phyloP scores from a whole-genome alignment of 495 filamentous ascomycete genomes.

The Neurospora tetraspora region DNA sequence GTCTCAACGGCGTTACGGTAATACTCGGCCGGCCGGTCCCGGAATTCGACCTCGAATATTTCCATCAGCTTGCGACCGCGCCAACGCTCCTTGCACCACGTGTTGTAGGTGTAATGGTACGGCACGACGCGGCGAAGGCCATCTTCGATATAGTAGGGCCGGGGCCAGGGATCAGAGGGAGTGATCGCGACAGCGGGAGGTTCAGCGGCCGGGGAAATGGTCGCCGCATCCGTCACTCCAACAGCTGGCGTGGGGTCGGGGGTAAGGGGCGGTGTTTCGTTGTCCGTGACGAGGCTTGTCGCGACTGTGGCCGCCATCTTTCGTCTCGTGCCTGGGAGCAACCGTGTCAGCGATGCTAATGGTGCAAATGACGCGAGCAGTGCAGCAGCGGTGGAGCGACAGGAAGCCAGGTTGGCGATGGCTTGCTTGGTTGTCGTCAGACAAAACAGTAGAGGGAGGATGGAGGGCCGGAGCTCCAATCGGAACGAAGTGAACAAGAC shows the following conservation, averaged over 20 bases:
- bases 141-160: conserved; percentile 68
- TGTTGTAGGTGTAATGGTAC: conserved; percentile 92
- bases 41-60: conserved; percentile 75
- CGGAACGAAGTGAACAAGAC: neutral
- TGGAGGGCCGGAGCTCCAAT: neutral
- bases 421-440: neutral
- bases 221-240: neutral
- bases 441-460: neutral
- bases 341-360: neutral
- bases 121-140: conserved; percentile 75
- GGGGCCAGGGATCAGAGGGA: conserved; percentile 53
- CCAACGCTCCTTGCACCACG: conserved; percentile 85
- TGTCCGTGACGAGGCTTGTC: neutral
- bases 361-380: neutral
- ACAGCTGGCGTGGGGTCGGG: conserved; percentile 21
- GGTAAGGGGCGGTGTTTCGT: neutral
- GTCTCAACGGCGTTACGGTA: conserved; percentile 75
- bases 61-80: conserved; percentile 64
- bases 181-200: conserved; percentile 31
- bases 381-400: neutral
- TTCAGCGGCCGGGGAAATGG: neutral
- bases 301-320: neutral
- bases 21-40: conserved; percentile 77
- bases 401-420: neutral
- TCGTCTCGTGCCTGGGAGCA: neutral